Percentiles rank a stretch among this genome's conserved stretches.
phyloP scores from a whole-genome alignment of 1,139 yeast species.

The Geotrichum aggregatum region DNA sequence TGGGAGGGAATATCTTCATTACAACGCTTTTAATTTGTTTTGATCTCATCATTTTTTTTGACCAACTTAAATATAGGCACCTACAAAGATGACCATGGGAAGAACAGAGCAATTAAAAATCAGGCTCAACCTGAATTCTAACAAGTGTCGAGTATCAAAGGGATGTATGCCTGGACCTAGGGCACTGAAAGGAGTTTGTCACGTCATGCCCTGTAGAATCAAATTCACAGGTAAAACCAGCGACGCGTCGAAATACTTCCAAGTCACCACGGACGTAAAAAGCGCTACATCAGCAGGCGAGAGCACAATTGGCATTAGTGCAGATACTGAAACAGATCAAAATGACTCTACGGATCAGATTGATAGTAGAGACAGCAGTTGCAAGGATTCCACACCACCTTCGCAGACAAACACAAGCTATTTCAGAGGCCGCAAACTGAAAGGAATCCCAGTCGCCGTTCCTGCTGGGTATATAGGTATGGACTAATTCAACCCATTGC shows the following conservation, averaged over 20 bases:
- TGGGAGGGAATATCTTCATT: no score
- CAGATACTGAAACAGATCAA: background rate
- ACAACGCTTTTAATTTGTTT: no score
- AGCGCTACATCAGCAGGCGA: constrained; percentile 13
- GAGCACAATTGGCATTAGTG: constrained; percentile 10
- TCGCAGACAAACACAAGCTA: constrained; percentile 21
- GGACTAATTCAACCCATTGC: no score
- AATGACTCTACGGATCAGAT: no score
- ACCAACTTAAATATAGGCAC: no score
- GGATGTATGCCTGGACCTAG: no score
- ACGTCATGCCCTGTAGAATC: constrained; percentile 32
- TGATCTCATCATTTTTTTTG: no score
- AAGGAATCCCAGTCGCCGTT: constrained; percentile 25
- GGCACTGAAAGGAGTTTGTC: constrained; percentile 16
- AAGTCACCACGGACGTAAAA: constrained; percentile 12
- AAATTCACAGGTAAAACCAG: constrained; percentile 30
- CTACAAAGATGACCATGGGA: no score
- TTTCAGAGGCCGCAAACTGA: constrained; percentile 32
- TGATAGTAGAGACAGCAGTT: background rate
- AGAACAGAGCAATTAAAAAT: no score
- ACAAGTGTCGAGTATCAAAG: no score
- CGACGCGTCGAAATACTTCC: constrained; percentile 25
- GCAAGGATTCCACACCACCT: no score
- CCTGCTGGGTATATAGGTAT: constrained; percentile 25
- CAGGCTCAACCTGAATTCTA: no score